These are phyloP conservation scores for Aspergillus conjunctus DNA, from an alignment of 495 filamentous ascomycete species.

Conservation along the genomic window DNA sequence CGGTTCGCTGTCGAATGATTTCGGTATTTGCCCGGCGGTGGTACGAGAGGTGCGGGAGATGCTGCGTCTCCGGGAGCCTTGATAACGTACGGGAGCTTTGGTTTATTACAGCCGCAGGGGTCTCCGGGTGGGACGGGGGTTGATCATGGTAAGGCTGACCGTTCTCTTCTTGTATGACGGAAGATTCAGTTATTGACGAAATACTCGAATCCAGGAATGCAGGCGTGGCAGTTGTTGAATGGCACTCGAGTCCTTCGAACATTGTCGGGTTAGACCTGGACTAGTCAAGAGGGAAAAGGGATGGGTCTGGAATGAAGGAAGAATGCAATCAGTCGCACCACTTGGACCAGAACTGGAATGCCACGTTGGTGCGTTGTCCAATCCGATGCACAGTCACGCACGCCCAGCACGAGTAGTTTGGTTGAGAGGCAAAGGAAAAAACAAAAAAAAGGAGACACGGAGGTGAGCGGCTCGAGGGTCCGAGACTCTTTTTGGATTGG, in stretches of 20 bases:
- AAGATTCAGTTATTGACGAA: slow-evolving; percentile 15
- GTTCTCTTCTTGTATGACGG: slow-evolving; percentile 13
- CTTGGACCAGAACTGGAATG: slow-evolving; percentile 38
- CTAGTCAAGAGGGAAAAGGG: slow-evolving; percentile 19
- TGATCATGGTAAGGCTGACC: slow-evolving; percentile 23
- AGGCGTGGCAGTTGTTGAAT: slow-evolving; percentile 26
- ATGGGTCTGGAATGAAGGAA: slow-evolving; percentile 26
- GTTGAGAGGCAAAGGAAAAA: slow-evolving; percentile 13
- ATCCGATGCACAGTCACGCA: slow-evolving; percentile 31
- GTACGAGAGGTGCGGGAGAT: slow-evolving; percentile 29
- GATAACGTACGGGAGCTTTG: slow-evolving; percentile 24
- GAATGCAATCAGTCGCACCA: slow-evolving; percentile 26
- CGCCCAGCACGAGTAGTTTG: background rate
- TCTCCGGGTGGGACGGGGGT: slow-evolving; percentile 17
- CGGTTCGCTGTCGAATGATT: slow-evolving; percentile 34
- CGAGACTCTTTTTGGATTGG: slow-evolving; percentile 9
- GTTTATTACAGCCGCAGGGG: slow-evolving; percentile 24
- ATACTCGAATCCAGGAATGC: slow-evolving; percentile 18
- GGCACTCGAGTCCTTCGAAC: slow-evolving; percentile 23
- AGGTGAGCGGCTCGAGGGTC: slow-evolving; percentile 15
- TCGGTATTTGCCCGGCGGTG: slow-evolving; percentile 50
- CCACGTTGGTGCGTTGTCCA: slow-evolving; percentile 37
- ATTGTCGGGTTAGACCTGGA: slow-evolving; percentile 24
- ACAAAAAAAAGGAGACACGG: slow-evolving; percentile 21
- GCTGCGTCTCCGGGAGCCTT: slow-evolving; percentile 23